Base-by-base conservation (phyloP, 805 yeast genomes). In the Candida golubevii region DNA sequence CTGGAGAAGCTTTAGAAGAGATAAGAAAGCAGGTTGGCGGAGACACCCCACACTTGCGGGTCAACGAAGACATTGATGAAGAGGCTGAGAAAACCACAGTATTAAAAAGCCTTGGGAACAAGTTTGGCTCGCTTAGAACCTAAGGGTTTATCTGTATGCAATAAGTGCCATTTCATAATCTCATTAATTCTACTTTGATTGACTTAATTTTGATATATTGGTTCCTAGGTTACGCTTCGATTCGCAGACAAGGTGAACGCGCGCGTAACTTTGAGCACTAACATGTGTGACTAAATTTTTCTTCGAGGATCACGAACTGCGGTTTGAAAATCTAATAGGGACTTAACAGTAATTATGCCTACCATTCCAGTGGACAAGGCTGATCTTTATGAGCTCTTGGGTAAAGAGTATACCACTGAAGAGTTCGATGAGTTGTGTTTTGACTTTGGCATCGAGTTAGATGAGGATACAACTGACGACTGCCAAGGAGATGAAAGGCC, bases 361-460 rank as follows among this genome's bases (percentile, higher is more conserved):
- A 93, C 99, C 67, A 77, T 93, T 61, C 78, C 95, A 28, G 97
- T 93, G 53, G 97, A 93, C 66, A 90, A 95, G 65, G 86, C 83
- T 62, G 98, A 93, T 65, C 79, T 93, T 51, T 93, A 80, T 73
- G 80, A 82, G 60, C 79, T 88, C 36, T 74, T 93, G 50, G 98
- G 72, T 45, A 63, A 56, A 54, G 57, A 56, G 36, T 69, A 69
- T 52, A 78, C 96, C 58, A 85, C 93, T 54, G 80, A 88, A 57
- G 99, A 91, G 62, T 90, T 93, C 58, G 99, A 93, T 63, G 97
- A 90, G 68, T 79, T 93, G 56, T 93, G 98, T 72, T 93, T 93
- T 73, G 95, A 91, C 61, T 93, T 90, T 57, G 99, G 99, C 58
- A 82, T 93, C 55, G 99, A 93, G 72, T 78, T 93, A 50, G 99